phyloP scores from a whole-genome alignment of 441 rosid species.

The Bruguiera hainesii region DNA sequence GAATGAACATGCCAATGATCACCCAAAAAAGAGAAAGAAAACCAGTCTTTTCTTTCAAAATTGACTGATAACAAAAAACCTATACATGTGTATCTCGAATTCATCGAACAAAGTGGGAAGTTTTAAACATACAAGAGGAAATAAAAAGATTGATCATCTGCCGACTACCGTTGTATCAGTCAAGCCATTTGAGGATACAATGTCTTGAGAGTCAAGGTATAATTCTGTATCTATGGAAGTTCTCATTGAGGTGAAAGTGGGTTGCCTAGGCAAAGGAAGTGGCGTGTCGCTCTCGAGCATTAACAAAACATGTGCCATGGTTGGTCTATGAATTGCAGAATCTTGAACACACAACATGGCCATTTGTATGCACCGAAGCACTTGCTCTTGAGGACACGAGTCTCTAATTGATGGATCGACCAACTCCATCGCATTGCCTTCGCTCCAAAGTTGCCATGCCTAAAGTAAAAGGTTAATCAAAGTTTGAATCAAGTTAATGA shows the following conservation, averaged over 20 bases:
- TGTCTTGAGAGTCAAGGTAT: slow-evolving; percentile 22
- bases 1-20: too few species aligned
- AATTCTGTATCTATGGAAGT: slow-evolving; percentile 34
- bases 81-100: slow-evolving; percentile 1
- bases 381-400: slow-evolving; percentile 22
- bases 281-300: slow-evolving; percentile 31
- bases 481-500: not conserved
- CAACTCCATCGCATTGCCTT: slow-evolving; percentile 30
- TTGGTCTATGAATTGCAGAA: slow-evolving; percentile 42
- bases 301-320: slow-evolving; percentile 39
- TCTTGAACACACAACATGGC: slow-evolving; percentile 55
- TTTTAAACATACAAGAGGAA: not conserved
- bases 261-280: slow-evolving; percentile 38
- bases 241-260: slow-evolving; percentile 43
- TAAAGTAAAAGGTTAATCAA: slow-evolving; percentile 23
- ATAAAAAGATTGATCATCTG: slow-evolving; percentile 27
- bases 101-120: not conserved
- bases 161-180: slow-evolving; percentile 43
- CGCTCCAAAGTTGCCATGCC: slow-evolving; percentile 52
- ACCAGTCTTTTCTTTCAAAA: too few species aligned
- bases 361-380: slow-evolving; percentile 41
- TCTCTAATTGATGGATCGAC: slow-evolving; percentile 30
- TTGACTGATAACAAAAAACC: not conserved
- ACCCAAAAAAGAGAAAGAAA: too few species aligned
- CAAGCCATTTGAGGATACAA: slow-evolving; percentile 35